These are phyloP conservation scores for Linderina pennispora DNA, from an alignment of 192 early-diverging fungal species.

Conservation along the genomic window DNA sequence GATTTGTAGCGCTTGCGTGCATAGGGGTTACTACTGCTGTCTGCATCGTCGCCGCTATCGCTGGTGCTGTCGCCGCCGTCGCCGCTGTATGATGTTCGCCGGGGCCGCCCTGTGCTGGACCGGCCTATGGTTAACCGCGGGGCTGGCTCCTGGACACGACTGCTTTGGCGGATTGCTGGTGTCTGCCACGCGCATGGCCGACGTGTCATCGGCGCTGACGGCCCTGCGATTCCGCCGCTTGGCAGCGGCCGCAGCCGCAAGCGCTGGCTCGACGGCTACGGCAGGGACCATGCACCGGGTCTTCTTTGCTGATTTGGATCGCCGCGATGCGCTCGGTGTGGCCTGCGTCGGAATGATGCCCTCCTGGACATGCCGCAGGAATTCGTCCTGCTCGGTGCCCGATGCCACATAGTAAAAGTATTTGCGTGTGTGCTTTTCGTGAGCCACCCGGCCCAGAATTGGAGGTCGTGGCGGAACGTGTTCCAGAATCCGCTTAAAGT, in stretches of 20 bases:
- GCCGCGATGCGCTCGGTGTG: slow-evolving; percentile 2
- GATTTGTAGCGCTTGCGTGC: slow-evolving; percentile 37
- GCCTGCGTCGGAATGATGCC: slow-evolving; percentile 33
- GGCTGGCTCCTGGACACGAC: neutral
- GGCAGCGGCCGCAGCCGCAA: slow-evolving; percentile 4
- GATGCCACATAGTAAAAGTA: slow-evolving; percentile 73
- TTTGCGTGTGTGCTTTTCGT: slow-evolving; percentile 64
- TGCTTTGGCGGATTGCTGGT: neutral
- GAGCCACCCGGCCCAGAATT: slow-evolving; percentile 61
- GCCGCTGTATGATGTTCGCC: slow-evolving; percentile 37
- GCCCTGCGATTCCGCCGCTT: slow-evolving; percentile 23
- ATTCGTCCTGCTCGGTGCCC: slow-evolving; percentile 36
- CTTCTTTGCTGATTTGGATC: slow-evolving; percentile 19
- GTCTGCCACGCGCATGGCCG: neutral
- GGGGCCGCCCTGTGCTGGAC: slow-evolving; percentile 6
- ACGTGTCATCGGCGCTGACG: slow-evolving; percentile 15
- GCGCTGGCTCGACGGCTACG: slow-evolving; percentile 34
- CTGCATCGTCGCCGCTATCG: slow-evolving; percentile 29
- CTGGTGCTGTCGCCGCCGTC: slow-evolving; percentile 9
- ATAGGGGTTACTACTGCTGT: slow-evolving; percentile 26
- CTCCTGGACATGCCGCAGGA: slow-evolving; percentile 26
- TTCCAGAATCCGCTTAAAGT: slow-evolving; percentile 76
- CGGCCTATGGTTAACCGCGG: neutral
- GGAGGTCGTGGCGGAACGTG: slow-evolving; percentile 68
- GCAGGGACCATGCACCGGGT: slow-evolving; percentile 40